Evolutionary conservation across 2,329 filamentous ascomycete species (phyloP), one percentile per base, ranked within the genome.

Genomic region (Teratosphaeria destructans): DNA sequence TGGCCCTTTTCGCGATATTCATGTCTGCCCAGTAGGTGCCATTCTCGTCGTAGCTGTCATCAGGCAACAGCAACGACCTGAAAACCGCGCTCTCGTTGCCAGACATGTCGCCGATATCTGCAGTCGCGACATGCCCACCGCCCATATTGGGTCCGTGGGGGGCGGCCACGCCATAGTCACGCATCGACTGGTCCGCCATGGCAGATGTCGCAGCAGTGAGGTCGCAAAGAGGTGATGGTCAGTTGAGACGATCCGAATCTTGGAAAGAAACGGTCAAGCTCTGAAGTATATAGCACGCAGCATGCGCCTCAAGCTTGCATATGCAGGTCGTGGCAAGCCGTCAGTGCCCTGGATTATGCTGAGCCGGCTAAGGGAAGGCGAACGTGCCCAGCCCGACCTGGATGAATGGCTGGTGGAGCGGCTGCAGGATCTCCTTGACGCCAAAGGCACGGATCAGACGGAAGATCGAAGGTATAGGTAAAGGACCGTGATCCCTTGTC

Each of bases 21-120:
- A 97, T 79, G 72, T 96, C 93, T 37, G 92, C 93, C 92, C 92
- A 97, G 82, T 97, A 97, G 65, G 84, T 82, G 62, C 93, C 93
- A 23, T 92, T 84, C 59, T 82, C 76, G 59, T 88, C 89, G 77
- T 93, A 96, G 64, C 85, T 88, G 77, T 97, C 93, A 70, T 95
- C 89, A 2, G 93, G 93, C 59, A 89, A 88, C 59, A 95, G 88
- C 60, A 96, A 79, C 66, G 87, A 84, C 68, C 87, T 82, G 78
- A 96, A 95, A 67, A 86, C 81, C 52, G 77, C 79, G 63, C 78
- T 78, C 71, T 88, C 85, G 60, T 80, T 76, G 39, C 75, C 70
- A 63, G 78, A 81, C 83, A 86, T 86, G 64, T 72, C 66, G 66
- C 71, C 64, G 52, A 75, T 59, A 54, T 78, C 70, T 54, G 70